Evolutionary conservation across 805 yeast species (phyloP).

Genomic region (Grigorovia jiainica): DNA sequence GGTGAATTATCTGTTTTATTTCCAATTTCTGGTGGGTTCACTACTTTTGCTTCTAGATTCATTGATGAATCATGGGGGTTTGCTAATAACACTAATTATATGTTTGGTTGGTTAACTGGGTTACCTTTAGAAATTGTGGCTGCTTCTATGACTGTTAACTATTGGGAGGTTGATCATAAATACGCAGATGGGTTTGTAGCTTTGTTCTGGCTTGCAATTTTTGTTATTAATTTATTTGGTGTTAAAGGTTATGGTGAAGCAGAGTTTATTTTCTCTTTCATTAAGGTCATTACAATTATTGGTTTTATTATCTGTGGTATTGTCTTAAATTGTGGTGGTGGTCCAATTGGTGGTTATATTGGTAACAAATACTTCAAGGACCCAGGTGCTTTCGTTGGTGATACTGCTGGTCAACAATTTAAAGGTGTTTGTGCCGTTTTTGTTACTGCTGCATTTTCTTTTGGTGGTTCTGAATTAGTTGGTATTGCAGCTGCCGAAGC

Average conservation of each 20-base stretch:
- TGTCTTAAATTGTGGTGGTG: conserved; percentile 44
- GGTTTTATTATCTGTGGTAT: conserved; percentile 41
- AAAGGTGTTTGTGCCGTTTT: no score
- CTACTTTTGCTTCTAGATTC: conserved; percentile 51
- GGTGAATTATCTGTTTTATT: conserved; percentile 51
- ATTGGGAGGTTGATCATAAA: conserved; percentile 37
- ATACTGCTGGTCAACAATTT: conserved; percentile 28
- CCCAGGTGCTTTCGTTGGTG: conserved; percentile 48
- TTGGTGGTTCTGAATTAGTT: no score
- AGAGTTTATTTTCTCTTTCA: conserved; percentile 35
- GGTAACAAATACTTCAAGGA: conserved; percentile 44
- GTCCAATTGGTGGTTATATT: conserved; percentile 38
- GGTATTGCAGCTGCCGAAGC: conserved; percentile 46
- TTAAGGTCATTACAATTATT: conserved; percentile 40
- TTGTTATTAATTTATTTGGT: no score
- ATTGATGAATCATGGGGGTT: conserved; percentile 49
- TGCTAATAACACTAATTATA: conserved; percentile 49
- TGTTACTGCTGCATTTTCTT: no score
- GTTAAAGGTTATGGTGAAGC: no score
- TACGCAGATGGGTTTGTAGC: no score
- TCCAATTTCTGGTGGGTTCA: conserved; percentile 57
- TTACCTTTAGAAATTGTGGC: conserved; percentile 45
- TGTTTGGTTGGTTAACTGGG: conserved; percentile 42
- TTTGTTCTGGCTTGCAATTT: no score
- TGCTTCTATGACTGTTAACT: conserved; percentile 44